Percentiles rank a stretch among this genome's conserved stretches.
Conservation (phyloP, 208 protist genomes). For the Angomonas ambiguus region DNA sequence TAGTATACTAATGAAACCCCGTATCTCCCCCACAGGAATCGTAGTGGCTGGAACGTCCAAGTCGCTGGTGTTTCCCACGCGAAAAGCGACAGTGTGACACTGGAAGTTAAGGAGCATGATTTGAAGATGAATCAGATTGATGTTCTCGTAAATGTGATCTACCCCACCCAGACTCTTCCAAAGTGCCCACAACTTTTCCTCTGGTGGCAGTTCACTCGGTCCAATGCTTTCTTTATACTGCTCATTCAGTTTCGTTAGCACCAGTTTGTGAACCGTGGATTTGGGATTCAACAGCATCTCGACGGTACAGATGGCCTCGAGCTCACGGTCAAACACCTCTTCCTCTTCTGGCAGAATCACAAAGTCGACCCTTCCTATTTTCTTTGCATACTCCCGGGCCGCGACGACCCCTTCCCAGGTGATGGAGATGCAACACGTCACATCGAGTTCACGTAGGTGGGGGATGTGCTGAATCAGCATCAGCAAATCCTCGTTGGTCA, state of each 20-base stretch:
- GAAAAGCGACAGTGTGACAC: background rate
- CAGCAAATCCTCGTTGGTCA: background rate
- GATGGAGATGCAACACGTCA: background rate
- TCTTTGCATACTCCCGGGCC: background rate
- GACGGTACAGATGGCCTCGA: background rate
- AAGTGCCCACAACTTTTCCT: background rate
- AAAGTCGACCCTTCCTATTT: background rate
- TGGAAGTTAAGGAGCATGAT: background rate
- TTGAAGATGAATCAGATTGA: background rate
- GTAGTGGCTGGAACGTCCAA: background rate
- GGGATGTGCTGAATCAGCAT: background rate
- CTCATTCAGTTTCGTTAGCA: background rate
- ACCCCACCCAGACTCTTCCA: background rate
- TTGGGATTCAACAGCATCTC: background rate
- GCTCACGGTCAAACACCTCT: background rate
- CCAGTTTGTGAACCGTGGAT: background rate
- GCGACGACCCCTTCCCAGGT: background rate
- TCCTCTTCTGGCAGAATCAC: background rate
- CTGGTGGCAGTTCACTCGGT: background rate
- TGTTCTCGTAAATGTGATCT: background rate
- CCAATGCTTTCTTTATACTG: background rate
- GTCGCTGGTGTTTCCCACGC: background rate
- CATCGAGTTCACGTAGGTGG: background rate
- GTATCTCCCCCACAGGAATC: background rate
- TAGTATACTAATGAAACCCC: background rate